Evolutionary conservation across 1,284 basidiomycete genomes (phyloP).

Genomic region (Microbotryum intermedium): DNA sequence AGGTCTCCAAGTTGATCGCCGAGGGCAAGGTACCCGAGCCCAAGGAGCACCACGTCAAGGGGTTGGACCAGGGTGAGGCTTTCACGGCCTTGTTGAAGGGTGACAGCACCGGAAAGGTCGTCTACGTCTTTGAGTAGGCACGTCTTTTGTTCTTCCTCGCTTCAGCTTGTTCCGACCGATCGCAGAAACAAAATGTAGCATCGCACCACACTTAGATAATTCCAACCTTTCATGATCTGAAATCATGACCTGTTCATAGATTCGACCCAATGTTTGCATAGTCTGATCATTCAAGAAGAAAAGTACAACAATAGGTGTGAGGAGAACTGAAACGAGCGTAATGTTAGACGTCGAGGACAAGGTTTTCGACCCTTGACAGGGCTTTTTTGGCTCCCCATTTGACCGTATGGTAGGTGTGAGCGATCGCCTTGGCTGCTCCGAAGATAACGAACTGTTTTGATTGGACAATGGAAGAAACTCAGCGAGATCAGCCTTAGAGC

Average conservation of each 20-base stretch:
- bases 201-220: too few species aligned
- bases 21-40: slow-evolving; percentile 58
- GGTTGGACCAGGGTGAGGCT: slow-evolving; percentile 28
- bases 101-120: slow-evolving; percentile 22
- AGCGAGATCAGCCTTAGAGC: not conserved
- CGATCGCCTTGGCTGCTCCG: slow-evolving; percentile 9
- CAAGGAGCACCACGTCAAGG: slow-evolving; percentile 25
- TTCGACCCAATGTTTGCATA: too few species aligned
- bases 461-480: not conserved
- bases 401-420: slow-evolving; percentile 13
- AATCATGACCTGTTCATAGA: too few species aligned
- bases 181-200: too few species aligned
- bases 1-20: slow-evolving; percentile 49
- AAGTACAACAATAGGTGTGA: not conserved
- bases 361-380: slow-evolving; percentile 14
- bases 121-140: slow-evolving; percentile 20
- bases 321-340: not conserved
- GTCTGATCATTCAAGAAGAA: not conserved
- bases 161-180: not conserved
- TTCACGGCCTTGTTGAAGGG: slow-evolving; percentile 19
- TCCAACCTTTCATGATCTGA: too few species aligned
- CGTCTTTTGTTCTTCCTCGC: not conserved
- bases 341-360: slow-evolving; percentile 18
- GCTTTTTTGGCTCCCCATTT: slow-evolving; percentile 8
- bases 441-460: slow-evolving; percentile 14